A percentile compares a stretch with the other conserved stretches of the same genome.
Evolutionary conservation across 371 early-diverging fungal genomes (phyloP).

Genomic region (Nematocida sp.): DNA sequence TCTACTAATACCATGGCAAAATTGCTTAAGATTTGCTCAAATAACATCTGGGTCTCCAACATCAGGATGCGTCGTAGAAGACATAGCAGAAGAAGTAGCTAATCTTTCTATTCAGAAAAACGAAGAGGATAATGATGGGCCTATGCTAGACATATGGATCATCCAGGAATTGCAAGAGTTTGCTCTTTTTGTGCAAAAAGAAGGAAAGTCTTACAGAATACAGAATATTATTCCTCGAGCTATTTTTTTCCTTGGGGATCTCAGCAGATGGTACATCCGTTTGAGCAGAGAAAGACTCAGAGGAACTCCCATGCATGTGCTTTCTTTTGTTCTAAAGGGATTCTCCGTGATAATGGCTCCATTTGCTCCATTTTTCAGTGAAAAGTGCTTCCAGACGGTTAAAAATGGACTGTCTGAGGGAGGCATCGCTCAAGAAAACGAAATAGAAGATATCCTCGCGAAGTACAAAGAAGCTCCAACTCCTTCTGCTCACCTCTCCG

Average conservation of each 20-base stretch:
- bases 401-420: not conserved
- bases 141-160: conserved; percentile 65
- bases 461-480: conserved; percentile 77
- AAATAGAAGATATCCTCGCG: conserved; percentile 81
- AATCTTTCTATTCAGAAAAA: not conserved
- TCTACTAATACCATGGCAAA: conserved; percentile 97
- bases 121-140: conserved; percentile 28
- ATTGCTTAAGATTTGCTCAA: conserved; percentile 89
- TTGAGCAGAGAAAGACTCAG: conserved; percentile 94
- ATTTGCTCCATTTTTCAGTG: conserved; percentile 94
- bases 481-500: conserved; percentile 69
- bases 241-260: conserved; percentile 80
- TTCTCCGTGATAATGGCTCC: conserved; percentile 89
- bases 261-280: conserved; percentile 98
- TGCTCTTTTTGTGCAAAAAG: conserved; percentile 24
- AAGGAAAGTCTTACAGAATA: conserved; percentile 72
- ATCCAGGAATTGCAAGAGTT: conserved; percentile 54
- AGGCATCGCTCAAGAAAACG: conserved; percentile 77
- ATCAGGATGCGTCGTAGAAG: conserved; percentile 39
- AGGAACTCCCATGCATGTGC: conserved; percentile 80
- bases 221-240: conserved; percentile 88
- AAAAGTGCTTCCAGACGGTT: conserved; percentile 85
- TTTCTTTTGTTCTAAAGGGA: conserved; percentile 84
- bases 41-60: conserved; percentile 71
- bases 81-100: conserved; percentile 38